Evolutionary conservation across 2,329 filamentous ascomycete species (phyloP).

Genomic region (Aspergillus oerlinghausenensis): DNA sequence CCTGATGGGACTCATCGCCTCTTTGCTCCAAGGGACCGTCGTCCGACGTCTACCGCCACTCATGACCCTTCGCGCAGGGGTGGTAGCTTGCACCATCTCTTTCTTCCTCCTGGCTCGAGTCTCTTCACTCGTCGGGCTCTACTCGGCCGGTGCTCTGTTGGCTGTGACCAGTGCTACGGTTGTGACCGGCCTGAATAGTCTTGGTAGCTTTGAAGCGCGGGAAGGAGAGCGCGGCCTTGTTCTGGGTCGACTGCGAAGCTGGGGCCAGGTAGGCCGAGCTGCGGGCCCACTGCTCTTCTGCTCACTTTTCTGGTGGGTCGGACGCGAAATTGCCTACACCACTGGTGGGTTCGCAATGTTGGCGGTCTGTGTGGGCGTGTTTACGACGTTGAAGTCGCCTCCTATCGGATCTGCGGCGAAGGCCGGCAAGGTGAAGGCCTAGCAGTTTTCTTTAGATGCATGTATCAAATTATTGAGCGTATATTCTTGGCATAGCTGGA

Average conservation of each 20-base stretch:
- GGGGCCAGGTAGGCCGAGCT: constrained; percentile 81
- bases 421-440: constrained; percentile 7
- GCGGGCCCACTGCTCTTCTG: constrained; percentile 88
- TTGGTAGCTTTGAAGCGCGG: constrained; percentile 83
- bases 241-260: constrained; percentile 73
- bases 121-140: constrained; percentile 64
- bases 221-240: constrained; percentile 79
- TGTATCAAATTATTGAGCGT: background rate
- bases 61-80: constrained; percentile 71
- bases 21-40: constrained; percentile 87
- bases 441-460: constrained; percentile 1
- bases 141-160: constrained; percentile 74
- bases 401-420: background rate
- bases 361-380: constrained; percentile 65
- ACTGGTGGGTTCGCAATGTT: constrained; percentile 77
- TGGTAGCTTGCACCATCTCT: constrained; percentile 69
- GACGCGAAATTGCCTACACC: constrained; percentile 76
- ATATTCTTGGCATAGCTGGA: background rate
- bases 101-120: constrained; percentile 76
- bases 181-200: constrained; percentile 85
- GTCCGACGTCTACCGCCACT: constrained; percentile 80
- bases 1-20: constrained; percentile 85
- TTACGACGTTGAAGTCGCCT: constrained; percentile 67
- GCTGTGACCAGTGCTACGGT: constrained; percentile 92
- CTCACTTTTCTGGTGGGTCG: constrained; percentile 97